Evolutionary conservation across 2,329 filamentous ascomycete species (phyloP).

Genomic region (Orbilia javanica): DNA sequence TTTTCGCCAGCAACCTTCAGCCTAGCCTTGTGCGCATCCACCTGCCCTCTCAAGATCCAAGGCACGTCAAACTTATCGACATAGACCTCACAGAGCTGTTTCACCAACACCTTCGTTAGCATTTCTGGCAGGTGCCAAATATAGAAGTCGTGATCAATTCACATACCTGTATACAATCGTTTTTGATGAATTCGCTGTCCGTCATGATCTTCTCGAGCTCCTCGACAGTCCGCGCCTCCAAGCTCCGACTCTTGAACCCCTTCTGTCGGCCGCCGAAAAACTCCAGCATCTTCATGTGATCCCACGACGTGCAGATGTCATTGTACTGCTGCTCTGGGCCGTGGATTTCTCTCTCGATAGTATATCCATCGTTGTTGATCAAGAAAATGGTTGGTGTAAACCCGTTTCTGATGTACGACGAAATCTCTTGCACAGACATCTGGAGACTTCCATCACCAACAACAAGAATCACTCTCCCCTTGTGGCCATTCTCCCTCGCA

Average conservation of each 20-base stretch:
- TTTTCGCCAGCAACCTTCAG: constrained; percentile 36
- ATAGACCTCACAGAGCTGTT: constrained; percentile 51
- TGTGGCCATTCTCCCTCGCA: constrained; percentile 66
- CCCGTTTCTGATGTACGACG: constrained; percentile 72
- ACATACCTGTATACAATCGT: constrained; percentile 65
- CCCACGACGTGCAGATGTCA: constrained; percentile 70
- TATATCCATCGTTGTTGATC: constrained; percentile 74
- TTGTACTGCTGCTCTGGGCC: constrained; percentile 71
- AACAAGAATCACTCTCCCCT: constrained; percentile 70
- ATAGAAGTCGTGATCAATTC: neutral
- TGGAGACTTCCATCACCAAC: constrained; percentile 76
- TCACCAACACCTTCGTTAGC: neutral
- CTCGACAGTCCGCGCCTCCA: constrained; percentile 66
- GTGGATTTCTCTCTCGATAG: constrained; percentile 72
- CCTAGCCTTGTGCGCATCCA: constrained; percentile 52
- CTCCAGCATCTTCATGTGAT: constrained; percentile 68
- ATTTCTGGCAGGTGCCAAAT: neutral
- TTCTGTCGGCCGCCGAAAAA: constrained; percentile 68
- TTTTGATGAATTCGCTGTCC: constrained; percentile 64
- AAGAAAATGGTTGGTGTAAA: constrained; percentile 70
- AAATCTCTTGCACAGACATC: constrained; percentile 76
- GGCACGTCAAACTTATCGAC: constrained; percentile 48
- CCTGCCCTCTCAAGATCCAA: constrained; percentile 50
- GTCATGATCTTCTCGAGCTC: constrained; percentile 67
- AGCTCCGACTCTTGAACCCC: constrained; percentile 63